These are phyloP conservation scores for Boletus reticuloceps DNA, from an alignment of 768 basidiomycete species.

Conservation along the genomic window DNA sequence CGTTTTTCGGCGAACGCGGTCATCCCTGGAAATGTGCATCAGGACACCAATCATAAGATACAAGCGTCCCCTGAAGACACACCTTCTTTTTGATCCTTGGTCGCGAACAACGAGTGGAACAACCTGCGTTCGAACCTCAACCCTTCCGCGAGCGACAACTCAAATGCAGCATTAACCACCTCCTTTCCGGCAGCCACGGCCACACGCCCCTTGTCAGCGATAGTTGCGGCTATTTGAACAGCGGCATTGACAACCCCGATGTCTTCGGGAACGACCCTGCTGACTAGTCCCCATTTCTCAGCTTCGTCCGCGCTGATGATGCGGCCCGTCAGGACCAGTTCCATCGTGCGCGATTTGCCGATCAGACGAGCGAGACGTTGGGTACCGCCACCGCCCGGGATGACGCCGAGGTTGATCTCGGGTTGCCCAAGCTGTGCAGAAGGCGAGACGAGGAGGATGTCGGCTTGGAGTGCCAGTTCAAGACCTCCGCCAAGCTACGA, in stretches of 20 bases:
- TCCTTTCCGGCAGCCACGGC: slow-evolving; percentile 90
- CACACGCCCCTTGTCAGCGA: slow-evolving; percentile 79
- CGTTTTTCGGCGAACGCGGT: slow-evolving; percentile 92
- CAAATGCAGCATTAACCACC: slow-evolving; percentile 90
- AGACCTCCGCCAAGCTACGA: slow-evolving; percentile 92
- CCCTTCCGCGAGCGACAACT: slow-evolving; percentile 78
- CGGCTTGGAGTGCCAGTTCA: slow-evolving; percentile 94
- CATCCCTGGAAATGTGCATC: slow-evolving; percentile 64
- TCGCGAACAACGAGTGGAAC: slow-evolving; percentile 92
- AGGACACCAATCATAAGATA: background rate
- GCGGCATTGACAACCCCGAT: slow-evolving; percentile 88
- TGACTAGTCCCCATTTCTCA: slow-evolving; percentile 83
- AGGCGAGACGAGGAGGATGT: slow-evolving; percentile 90
- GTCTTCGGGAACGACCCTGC: slow-evolving; percentile 71
- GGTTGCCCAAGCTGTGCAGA: slow-evolving; percentile 94
- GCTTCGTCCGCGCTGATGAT: slow-evolving; percentile 81
- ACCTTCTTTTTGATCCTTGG: slow-evolving; percentile 95
- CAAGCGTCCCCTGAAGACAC: slow-evolving; percentile 24
- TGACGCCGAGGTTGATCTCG: slow-evolving; percentile 93
- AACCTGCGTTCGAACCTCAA: slow-evolving; percentile 82
- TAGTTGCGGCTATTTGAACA: slow-evolving; percentile 69
- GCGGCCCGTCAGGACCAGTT: slow-evolving; percentile 86
- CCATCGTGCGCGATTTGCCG: slow-evolving; percentile 95
- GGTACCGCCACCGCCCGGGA: slow-evolving; percentile 93
- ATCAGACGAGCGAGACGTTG: slow-evolving; percentile 84